These are phyloP conservation scores for Linum usitatissimum DNA, from an alignment of 345 rosid species.

Conservation along the genomic window DNA sequence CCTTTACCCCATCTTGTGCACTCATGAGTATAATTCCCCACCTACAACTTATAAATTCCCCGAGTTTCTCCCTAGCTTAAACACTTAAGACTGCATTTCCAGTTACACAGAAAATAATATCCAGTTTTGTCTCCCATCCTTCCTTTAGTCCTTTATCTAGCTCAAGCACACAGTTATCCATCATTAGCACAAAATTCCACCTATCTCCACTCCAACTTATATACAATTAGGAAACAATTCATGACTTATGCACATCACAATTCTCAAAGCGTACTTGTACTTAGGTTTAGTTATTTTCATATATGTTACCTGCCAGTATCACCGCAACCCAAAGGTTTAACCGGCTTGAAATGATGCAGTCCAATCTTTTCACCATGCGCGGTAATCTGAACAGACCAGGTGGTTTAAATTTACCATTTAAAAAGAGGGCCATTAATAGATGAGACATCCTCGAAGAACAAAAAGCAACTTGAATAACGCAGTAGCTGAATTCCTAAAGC, in stretches of 20 bases:
- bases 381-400: conserved; percentile 42
- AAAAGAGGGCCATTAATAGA: background rate
- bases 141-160: too few species aligned
- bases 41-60: too few species aligned
- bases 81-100: too few species aligned
- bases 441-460: conserved; percentile 3
- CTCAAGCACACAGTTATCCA: too few species aligned
- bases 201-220: background rate
- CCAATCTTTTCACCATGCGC: conserved; percentile 60
- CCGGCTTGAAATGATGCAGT: conserved; percentile 79
- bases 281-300: background rate
- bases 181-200: background rate
- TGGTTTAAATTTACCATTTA: background rate
- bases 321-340: conserved; percentile 90
- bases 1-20: background rate
- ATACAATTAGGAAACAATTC: background rate
- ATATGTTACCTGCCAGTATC: conserved; percentile 83
- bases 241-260: background rate
- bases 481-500: background rate
- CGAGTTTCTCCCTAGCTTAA: too few species aligned
- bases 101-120: too few species aligned
- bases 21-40: too few species aligned
- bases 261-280: background rate
- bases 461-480: background rate
- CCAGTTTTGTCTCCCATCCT: too few species aligned